Conservation (phyloP, 2,329 filamentous ascomycete species). For the Fusarium palustre region DNA sequence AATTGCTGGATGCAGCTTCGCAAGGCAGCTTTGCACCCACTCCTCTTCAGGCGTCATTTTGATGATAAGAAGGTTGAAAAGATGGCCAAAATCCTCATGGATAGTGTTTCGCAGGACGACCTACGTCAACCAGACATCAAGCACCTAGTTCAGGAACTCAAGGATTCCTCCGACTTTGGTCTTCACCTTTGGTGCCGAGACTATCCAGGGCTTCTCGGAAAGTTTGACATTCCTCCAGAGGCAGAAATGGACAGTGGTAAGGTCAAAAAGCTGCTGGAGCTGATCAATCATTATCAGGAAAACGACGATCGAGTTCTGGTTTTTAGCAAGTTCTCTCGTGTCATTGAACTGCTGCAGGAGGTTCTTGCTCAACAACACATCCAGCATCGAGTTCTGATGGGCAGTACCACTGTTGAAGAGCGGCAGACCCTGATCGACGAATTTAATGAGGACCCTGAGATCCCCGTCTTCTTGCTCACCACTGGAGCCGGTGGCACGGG, state of each 20-base stretch:
- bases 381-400: conserved; percentile 86
- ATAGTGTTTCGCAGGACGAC: conserved; percentile 69
- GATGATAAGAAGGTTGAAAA: conserved; percentile 78
- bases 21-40: conserved; percentile 90
- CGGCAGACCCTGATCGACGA: conserved; percentile 90
- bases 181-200: conserved; percentile 74
- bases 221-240: conserved; percentile 65
- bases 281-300: conserved; percentile 77
- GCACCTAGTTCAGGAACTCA: conserved; percentile 67
- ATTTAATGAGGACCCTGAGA: conserved; percentile 79
- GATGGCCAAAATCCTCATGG: conserved; percentile 82
- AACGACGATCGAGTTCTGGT: conserved; percentile 90
- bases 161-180: conserved; percentile 71
- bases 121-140: conserved; percentile 63
- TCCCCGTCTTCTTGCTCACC: conserved; percentile 91
- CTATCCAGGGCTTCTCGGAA: conserved; percentile 63
- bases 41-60: conserved; percentile 87
- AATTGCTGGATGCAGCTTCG: conserved; percentile 91
- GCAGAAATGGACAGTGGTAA: conserved; percentile 79
- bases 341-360: conserved; percentile 89
- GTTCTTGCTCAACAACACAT: conserved; percentile 80
- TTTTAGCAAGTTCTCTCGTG: conserved; percentile 92
- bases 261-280: conserved; percentile 80
- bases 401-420: conserved; percentile 81
- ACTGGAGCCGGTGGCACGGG: conserved; percentile 97